Evolutionary conservation across 495 filamentous ascomycete genomes (phyloP).

Genomic region (Neurospora sublineolata): DNA sequence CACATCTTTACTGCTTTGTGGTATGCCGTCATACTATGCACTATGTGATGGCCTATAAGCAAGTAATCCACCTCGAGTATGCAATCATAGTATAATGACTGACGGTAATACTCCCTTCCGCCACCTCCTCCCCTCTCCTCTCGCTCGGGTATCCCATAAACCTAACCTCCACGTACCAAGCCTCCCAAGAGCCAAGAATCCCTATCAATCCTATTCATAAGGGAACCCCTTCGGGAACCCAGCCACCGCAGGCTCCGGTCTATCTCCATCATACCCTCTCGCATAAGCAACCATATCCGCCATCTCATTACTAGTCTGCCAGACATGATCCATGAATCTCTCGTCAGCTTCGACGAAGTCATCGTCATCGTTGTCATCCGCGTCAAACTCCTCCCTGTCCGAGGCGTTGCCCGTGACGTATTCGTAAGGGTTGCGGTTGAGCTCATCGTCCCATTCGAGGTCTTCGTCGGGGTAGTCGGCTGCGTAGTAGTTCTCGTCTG

Average conservation of each 20-base stretch:
- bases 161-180: neutral
- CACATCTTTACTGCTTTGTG: neutral
- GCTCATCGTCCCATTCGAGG: slow-evolving; percentile 43
- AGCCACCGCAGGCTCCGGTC: neutral
- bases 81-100: too few species aligned
- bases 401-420: slow-evolving; percentile 34
- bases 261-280: neutral
- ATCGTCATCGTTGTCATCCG: slow-evolving; percentile 21
- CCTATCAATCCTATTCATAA: neutral
- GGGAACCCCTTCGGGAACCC: neutral
- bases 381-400: slow-evolving; percentile 34
- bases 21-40: too few species aligned
- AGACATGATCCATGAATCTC: slow-evolving; percentile 8
- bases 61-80: too few species aligned
- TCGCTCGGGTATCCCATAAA: neutral
- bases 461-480: slow-evolving; percentile 48
- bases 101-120: too few species aligned
- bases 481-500: slow-evolving; percentile 40
- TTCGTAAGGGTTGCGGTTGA: slow-evolving; percentile 31
- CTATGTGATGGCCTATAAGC: too few species aligned
- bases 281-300: neutral
- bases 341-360: slow-evolving; percentile 3
- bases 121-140: too few species aligned
- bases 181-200: neutral
- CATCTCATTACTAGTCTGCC: neutral